Conservation (phyloP, 2,329 filamentous ascomycete genomes). For the Aspergillus tanneri region DNA sequence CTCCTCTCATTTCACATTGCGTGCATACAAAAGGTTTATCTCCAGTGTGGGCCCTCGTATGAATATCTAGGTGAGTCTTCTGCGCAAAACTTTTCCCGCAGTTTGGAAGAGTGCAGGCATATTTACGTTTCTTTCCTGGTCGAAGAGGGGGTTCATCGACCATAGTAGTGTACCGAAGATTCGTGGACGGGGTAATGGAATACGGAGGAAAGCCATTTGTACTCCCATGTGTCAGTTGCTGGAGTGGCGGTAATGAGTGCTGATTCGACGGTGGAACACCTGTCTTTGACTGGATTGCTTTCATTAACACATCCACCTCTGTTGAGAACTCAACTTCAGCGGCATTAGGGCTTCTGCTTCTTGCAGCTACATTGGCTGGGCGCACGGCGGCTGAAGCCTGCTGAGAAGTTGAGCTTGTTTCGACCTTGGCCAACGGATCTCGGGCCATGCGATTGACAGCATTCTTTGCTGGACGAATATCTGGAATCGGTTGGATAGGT, state of each 20-base stretch:
- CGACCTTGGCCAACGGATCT: constrained; percentile 18
- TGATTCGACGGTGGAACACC: constrained; percentile 25
- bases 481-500: constrained; percentile 36
- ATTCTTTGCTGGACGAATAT: constrained; percentile 41
- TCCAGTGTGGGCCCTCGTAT: constrained; percentile 83
- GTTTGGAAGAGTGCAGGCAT: constrained; percentile 69
- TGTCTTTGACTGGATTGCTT: constrained; percentile 72
- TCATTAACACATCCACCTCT: constrained; percentile 84
- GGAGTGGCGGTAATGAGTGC: constrained; percentile 37
- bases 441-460: constrained; percentile 31
- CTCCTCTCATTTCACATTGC: neutral
- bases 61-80: constrained; percentile 90
- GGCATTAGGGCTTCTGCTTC: constrained; percentile 47
- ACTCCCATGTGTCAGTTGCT: constrained; percentile 31
- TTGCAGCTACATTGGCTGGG: constrained; percentile 11
- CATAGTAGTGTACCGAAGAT: constrained; percentile 23
- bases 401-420: constrained; percentile 7
- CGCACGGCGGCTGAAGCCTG: constrained; percentile 7
- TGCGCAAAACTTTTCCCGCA: constrained; percentile 85
- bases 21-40: constrained; percentile 82
- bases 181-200: constrained; percentile 20
- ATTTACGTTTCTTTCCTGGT: constrained; percentile 57
- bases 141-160: constrained; percentile 38
- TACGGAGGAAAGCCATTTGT: constrained; percentile 25
- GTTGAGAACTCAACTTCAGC: constrained; percentile 69